A percentile compares a stretch with the other conserved stretches of the same genome.
phyloP scores from a whole-genome alignment of 441 rosid species.

The Croton setiger region DNA sequence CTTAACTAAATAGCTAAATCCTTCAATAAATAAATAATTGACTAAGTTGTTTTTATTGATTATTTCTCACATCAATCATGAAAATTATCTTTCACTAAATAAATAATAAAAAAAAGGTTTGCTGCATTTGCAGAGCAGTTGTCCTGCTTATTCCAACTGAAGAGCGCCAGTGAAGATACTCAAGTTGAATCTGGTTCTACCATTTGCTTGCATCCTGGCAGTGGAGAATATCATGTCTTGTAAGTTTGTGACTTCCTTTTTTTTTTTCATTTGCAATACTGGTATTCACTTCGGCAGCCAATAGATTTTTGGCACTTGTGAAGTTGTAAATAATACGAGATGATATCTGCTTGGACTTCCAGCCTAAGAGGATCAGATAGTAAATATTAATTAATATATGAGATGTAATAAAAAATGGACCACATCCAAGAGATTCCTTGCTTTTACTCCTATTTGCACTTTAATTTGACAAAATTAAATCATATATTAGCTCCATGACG shows the following conservation, averaged over 20 bases:
- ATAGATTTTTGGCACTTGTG: neutral
- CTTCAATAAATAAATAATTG: neutral
- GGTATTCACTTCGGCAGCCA: neutral
- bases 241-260: constrained; percentile 36
- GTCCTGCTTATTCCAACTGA: constrained; percentile 76
- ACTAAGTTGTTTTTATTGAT: neutral
- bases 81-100: neutral
- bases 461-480: neutral
- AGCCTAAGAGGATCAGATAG: neutral
- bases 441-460: neutral
- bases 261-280: neutral
- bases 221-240: constrained; percentile 91
- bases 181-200: constrained; percentile 54
- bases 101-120: no score
- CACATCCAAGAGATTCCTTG: neutral
- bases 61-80: no score
- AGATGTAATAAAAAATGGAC: neutral
- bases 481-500: neutral
- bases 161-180: constrained; percentile 64
- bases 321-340: neutral
- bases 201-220: constrained; percentile 74
- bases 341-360: neutral
- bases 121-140: constrained; percentile 48
- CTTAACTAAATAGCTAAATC: neutral
- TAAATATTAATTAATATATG: neutral